These are phyloP conservation scores for Xylaria flabelliformis DNA, from an alignment of 495 filamentous ascomycete genomes.

Conservation along the genomic window DNA sequence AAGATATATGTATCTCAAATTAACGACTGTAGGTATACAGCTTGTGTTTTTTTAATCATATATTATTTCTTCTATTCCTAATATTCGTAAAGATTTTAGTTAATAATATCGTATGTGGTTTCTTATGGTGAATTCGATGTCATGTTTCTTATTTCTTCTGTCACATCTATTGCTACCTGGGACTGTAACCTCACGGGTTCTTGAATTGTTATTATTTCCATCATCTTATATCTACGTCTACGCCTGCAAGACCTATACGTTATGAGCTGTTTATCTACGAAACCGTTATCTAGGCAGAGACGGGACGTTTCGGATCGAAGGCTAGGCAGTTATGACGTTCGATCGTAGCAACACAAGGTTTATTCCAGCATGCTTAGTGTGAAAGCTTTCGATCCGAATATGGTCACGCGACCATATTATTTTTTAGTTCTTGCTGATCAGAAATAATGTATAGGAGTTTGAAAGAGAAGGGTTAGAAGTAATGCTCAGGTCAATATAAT, in stretches of 20 bases:
- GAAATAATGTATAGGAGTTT: background rate
- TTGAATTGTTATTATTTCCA: background rate
- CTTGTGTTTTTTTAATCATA: background rate
- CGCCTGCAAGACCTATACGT: background rate
- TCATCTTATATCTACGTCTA: background rate
- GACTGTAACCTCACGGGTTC: background rate
- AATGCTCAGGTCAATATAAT: background rate
- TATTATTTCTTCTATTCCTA: background rate
- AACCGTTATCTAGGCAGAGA: background rate
- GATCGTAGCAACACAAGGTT: conserved; percentile 3
- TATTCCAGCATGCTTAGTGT: background rate
- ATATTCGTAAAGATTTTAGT: background rate
- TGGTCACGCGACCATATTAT: background rate
- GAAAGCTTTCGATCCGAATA: background rate
- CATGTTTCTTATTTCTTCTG: background rate
- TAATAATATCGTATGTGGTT: background rate
- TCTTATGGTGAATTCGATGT: background rate
- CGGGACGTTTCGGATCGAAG: background rate
- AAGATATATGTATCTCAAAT: background rate
- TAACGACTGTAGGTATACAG: background rate
- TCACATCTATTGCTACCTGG: background rate
- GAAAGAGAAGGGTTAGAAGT: background rate
- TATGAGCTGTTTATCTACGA: too few species aligned
- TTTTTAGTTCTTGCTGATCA: background rate
- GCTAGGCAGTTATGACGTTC: background rate